Percentiles rank a stretch among this genome's conserved stretches.
Evolutionary conservation across 2,329 filamentous ascomycete genomes (phyloP).

Genomic region (Ceratocystis albifundus): DNA sequence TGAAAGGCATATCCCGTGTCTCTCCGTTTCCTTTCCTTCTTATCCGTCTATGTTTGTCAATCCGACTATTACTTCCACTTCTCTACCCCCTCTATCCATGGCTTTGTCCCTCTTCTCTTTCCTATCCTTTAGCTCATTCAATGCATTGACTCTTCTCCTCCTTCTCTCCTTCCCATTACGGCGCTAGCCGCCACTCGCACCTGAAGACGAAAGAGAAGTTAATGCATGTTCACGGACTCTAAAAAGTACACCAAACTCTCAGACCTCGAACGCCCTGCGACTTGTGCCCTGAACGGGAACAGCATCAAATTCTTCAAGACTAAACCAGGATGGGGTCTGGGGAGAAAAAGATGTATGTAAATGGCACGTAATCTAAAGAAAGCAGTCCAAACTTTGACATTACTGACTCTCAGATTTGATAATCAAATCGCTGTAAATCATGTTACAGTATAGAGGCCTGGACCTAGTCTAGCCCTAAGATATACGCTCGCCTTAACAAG

Average conservation of each 20-base stretch:
- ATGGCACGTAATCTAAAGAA: not conserved
- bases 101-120: not conserved
- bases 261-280: not conserved
- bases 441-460: not conserved
- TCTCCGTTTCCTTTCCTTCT: not conserved
- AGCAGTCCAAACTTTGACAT: not conserved
- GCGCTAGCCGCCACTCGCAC: not conserved
- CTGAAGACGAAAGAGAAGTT: not conserved
- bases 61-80: not conserved
- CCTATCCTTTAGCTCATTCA: not conserved
- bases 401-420: not conserved
- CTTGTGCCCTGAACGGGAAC: not conserved
- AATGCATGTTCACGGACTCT: slow-evolving; percentile 1
- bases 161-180: not conserved
- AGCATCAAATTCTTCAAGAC: not conserved
- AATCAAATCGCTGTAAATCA: not conserved
- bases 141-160: not conserved
- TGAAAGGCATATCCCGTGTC: not conserved
- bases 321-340: not conserved
- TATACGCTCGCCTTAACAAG: not conserved
- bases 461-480: not conserved
- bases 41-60: not conserved
- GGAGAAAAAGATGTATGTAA: not conserved
- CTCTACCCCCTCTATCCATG: not conserved
- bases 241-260: not conserved